Evolutionary conservation across 2,329 filamentous ascomycete species (phyloP).

Genomic region (Cadophora luteo-olivacea): DNA sequence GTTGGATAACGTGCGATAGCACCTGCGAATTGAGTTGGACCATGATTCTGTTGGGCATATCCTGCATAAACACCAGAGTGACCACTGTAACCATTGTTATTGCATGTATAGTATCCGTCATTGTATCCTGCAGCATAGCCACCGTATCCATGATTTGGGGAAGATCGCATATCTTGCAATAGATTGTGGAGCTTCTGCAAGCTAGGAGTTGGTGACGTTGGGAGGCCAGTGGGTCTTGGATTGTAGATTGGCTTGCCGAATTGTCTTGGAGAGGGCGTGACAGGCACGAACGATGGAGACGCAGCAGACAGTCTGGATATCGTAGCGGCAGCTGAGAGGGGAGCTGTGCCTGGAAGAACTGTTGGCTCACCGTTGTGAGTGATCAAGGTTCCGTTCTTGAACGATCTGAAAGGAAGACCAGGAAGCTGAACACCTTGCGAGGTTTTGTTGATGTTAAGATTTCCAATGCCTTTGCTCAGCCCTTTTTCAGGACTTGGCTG

Average conservation of each 20-base stretch:
- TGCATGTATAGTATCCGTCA: background rate
- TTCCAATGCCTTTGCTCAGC: background rate
- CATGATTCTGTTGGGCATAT: background rate
- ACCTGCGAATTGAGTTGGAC: background rate
- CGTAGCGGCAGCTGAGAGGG: conserved; percentile 7
- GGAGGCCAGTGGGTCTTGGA: background rate
- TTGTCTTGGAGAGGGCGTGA: conserved; percentile 6
- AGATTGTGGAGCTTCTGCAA: conserved; percentile 15
- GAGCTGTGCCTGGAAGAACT: background rate
- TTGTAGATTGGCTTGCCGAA: background rate
- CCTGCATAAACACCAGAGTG: background rate
- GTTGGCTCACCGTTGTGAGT: conserved; percentile 22
- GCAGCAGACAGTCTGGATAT: conserved; percentile 18
- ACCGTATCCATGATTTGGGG: background rate
- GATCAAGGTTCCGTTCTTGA: conserved; percentile 22
- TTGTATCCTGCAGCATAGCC: background rate
- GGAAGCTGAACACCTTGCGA: background rate
- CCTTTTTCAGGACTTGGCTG: background rate
- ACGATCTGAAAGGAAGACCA: conserved; percentile 22
- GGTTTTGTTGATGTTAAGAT: background rate
- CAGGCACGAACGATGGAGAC: conserved; percentile 17
- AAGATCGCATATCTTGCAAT: conserved; percentile 7
- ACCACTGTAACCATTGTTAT: background rate
- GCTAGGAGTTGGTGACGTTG: background rate
- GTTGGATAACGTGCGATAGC: conserved; percentile 8